Base-by-base conservation (phyloP, 352 stramenopile species). In the Phytopythium delawarense region DNA sequence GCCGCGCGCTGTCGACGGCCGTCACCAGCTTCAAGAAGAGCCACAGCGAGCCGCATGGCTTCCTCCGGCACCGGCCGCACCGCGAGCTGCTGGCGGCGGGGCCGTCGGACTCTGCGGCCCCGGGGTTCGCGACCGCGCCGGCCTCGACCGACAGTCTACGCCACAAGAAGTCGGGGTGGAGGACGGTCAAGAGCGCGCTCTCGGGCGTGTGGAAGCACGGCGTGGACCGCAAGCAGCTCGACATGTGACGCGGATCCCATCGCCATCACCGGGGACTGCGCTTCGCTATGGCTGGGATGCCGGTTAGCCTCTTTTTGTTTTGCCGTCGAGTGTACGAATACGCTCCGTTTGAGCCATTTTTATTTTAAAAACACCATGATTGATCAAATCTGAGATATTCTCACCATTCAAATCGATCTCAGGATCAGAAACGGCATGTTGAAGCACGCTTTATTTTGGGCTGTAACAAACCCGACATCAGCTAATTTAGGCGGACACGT, bases 161-260 rank as follows among this genome's bases (percentile, higher is more conserved):
- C 20, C 15, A 46, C 32, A 57, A 57, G 37, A 57, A 45, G 51
- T 57, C 51, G 13, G 51, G 51, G 30, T 57, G 51, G 51, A 57
- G 44, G 51, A 45, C 51, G 51, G 51, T 57, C 51, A 57, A 45
- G 51, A 45, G 30, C 34, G 37, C 34, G 51, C 51, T 57, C 32
- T 57, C 51, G 32, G 51, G 51, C 32, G 51, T 57, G 1, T 57
- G 51, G 51, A 57, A 57, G 51, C 51, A 57, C 30, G 30, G 50
- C 30, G 50, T 16, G 6, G 50, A 57, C 30, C 50, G 50, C 28
- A 39, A 46, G 34, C 51, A 57, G 51, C 51, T 57, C 51, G 51
- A 46, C 9, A 5, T 39, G 0, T 57, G 32, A 57, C 44, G 44
- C n/a, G 44, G 39, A 18, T 20, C 39, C 13, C 1, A n/a, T 4